Evolutionary conservation across 2,329 filamentous ascomycete species (phyloP), one percentile per base, ranked within the genome.

Genomic region (Stemphylium beticola): DNA sequence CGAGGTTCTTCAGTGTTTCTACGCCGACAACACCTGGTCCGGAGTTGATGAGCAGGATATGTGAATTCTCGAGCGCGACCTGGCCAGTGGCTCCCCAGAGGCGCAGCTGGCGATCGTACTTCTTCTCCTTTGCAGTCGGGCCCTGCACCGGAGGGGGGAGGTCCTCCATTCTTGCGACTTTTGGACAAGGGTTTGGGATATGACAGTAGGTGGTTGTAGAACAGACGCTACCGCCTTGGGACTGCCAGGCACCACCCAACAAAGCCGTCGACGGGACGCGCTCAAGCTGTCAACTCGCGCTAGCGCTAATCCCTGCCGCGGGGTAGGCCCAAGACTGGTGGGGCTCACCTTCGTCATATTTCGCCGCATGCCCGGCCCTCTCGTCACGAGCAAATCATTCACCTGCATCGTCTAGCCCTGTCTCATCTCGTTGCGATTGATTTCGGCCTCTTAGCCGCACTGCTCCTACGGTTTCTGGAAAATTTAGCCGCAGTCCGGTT

Each of bases 1-100:
- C 91, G n/a, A 99, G 85, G 72, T 99, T 99, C 82, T 99, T 99
- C 58, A 99, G 83, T 0, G 93, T 88, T 76, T 99, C 95, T 11
- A 96, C 84, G 12, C 93, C 95, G 31, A 92, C 90, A 2, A 92
- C 90, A 9, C 93, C 93, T n/a, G 89, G 79, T 2, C 92, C 90
- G 0, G 89, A 91, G 76, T 96, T 97, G 57, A 99, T 80, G 4
- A 99, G 83, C 11, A 98, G 84, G n/a, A 99, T 88, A 64, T 96
- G 90, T 18, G 95, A 91, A 52, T 92, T 87, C 76, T 99, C 96
- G 2, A 99, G 83, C 14, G 93, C 93, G 63, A 89, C 84, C 74
- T 99, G 95, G 15, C 95, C 95, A 45, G 86, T 91, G 37, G 93
- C 92, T 58, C 93, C 96, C 95, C 95, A 99, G 12, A 99, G 81